Percentiles rank a stretch among this genome's conserved stretches.
These are phyloP conservation scores for Rhizoclosmatium globosum DNA, from an alignment of 192 early-diverging fungal genomes.

Conservation along the genomic window DNA sequence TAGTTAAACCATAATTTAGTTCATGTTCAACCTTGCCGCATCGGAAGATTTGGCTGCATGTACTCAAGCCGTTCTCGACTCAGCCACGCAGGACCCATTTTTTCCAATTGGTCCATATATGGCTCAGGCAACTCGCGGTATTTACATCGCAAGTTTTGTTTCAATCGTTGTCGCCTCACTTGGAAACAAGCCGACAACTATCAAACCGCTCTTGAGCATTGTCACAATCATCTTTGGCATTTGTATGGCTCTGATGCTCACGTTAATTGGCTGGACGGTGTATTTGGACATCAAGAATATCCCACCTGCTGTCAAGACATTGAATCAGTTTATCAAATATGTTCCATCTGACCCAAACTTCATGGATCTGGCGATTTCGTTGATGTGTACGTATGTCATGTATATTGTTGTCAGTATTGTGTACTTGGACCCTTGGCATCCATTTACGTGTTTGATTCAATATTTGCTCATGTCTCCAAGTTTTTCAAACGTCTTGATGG, in stretches of 20 bases:
- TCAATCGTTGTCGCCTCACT: constrained; percentile 58
- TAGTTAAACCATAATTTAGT: constrained; percentile 1
- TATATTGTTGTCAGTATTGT: constrained; percentile 56
- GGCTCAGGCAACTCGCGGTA: constrained; percentile 34
- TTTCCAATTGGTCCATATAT: constrained; percentile 47
- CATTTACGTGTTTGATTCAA: constrained; percentile 54
- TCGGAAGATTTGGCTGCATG: not conserved
- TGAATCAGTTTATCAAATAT: constrained; percentile 20
- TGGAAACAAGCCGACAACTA: constrained; percentile 60
- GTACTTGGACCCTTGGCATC: constrained; percentile 64
- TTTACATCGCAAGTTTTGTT: constrained; percentile 53
- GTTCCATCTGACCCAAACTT: constrained; percentile 43
- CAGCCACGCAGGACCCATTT: constrained; percentile 51
- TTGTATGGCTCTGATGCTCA: constrained; percentile 41
- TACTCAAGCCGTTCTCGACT: constrained; percentile 18
- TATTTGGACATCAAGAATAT: not conserved
- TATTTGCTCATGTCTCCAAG: constrained; percentile 58
- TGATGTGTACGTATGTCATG: constrained; percentile 57
- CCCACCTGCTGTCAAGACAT: constrained; percentile 5
- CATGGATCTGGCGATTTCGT: constrained; percentile 53
- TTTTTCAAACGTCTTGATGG: constrained; percentile 60
- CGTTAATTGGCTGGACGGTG: constrained; percentile 49
- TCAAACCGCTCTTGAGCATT: constrained; percentile 72
- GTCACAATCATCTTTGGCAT: constrained; percentile 76
- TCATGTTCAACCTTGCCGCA: constrained; percentile 42